Evolutionary conservation across 805 yeast species (phyloP).

Genomic region (Sungouiella thailandica): DNA sequence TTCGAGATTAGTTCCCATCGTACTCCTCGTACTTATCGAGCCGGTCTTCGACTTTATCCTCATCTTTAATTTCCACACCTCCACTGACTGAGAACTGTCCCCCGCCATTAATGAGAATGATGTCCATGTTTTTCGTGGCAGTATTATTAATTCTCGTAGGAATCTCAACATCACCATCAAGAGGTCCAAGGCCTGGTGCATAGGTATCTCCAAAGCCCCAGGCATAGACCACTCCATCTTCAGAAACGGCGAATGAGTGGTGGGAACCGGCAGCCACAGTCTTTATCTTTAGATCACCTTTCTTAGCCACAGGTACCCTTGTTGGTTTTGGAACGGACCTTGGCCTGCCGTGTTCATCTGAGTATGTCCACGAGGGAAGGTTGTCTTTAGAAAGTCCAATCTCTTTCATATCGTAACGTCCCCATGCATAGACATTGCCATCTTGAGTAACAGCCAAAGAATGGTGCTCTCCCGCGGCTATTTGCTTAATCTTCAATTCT

Average conservation of each 20-base stretch:
- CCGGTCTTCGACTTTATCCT: conserved; percentile 43
- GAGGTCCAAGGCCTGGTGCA: conserved; percentile 92
- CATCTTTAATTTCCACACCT: conserved; percentile 62
- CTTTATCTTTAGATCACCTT: conserved; percentile 25
- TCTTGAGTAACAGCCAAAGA: conserved; percentile 65
- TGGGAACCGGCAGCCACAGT: conserved; percentile 81
- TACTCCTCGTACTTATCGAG: conserved; percentile 48
- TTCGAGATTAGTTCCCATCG: too few species aligned
- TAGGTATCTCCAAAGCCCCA: conserved; percentile 99
- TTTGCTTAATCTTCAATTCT: conserved; percentile 49
- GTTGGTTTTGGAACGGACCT: conserved; percentile 88
- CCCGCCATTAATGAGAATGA: conserved; percentile 79
- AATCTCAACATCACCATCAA: conserved; percentile 77
- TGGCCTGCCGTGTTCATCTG: conserved; percentile 73
- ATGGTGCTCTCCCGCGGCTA: conserved; percentile 96
- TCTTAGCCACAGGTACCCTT: conserved; percentile 38
- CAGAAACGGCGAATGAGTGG: conserved; percentile 82
- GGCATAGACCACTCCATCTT: conserved; percentile 79
- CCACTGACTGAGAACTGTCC: conserved; percentile 94
- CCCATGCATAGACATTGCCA: conserved; percentile 81
- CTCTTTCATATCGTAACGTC: conserved; percentile 91
- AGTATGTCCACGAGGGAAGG: conserved; percentile 68
- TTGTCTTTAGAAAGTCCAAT: conserved; percentile 68
- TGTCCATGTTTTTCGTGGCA: conserved; percentile 79
- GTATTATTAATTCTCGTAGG: conserved; percentile 93